phyloP scores from a whole-genome alignment of 192 early-diverging fungal species.

The Diversispora epigaea region DNA sequence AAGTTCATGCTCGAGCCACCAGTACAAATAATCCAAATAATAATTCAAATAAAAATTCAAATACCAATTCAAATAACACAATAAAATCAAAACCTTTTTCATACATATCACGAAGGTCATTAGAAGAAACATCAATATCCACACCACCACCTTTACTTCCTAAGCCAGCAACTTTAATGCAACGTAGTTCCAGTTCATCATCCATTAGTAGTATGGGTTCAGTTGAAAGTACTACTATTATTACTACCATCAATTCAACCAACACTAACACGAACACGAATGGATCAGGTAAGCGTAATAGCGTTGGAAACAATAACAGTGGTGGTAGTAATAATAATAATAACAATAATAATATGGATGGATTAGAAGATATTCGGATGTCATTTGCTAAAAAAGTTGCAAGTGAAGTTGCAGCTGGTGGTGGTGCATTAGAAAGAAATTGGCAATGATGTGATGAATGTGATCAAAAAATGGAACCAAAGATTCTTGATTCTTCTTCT shows the following conservation, averaged over 20 bases:
- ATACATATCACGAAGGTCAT: conserved; percentile 21
- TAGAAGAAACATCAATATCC: conserved; percentile 18
- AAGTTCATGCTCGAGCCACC: conserved; percentile 3
- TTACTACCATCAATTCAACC: no score
- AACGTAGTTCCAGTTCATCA: conserved; percentile 28
- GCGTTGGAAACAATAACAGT: not conserved
- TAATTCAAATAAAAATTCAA: no score
- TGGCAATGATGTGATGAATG: conserved; percentile 2
- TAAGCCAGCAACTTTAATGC: conserved; percentile 26
- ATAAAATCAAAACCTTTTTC: not conserved
- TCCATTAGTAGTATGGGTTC: conserved; percentile 21
- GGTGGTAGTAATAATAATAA: not conserved
- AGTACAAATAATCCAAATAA: not conserved
- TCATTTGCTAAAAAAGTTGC: conserved; percentile 26
- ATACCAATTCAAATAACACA: not conserved
- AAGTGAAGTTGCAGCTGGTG: conserved; percentile 24
- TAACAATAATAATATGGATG: no score
- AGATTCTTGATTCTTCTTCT: no score
- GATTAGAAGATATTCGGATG: conserved; percentile 24
- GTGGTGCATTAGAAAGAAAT: conserved; percentile 23
- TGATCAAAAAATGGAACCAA: no score
- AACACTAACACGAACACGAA: no score
- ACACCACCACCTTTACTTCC: conserved; percentile 27
- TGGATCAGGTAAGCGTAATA: conserved; percentile 1
- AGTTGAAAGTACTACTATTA: not conserved